Conservation (phyloP, 164 flowering plant genomes). For the Saururus chinensis region DNA sequence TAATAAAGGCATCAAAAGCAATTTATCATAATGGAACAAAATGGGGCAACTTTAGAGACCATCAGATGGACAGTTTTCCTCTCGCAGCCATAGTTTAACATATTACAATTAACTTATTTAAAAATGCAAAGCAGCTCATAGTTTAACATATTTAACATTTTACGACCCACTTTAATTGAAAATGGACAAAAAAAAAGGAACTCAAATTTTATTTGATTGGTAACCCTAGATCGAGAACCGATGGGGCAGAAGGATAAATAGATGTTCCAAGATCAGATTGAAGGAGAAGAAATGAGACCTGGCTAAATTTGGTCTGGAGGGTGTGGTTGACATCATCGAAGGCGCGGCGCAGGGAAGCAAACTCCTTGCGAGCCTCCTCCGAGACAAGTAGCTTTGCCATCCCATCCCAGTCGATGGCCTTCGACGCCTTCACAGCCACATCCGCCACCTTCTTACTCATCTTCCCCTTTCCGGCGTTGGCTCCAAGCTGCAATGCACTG, state of each 20-base stretch:
- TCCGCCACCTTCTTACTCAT: slow-evolving; percentile 50
- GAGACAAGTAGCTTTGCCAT: slow-evolving; percentile 80
- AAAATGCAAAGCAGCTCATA: not conserved
- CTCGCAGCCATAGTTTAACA: not conserved
- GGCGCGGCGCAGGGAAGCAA: slow-evolving; percentile 66
- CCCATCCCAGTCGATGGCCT: slow-evolving; percentile 81
- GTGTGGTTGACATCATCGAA: slow-evolving; percentile 78
- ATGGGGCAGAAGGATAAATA: not conserved
- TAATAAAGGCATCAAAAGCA: too few relatives aligned
- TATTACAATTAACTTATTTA: not conserved
- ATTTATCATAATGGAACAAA: too few relatives aligned
- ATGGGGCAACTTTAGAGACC: not conserved
- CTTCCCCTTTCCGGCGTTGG: not conserved
- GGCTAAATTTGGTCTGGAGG: slow-evolving; percentile 85
- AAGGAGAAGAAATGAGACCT: slow-evolving; percentile 17
- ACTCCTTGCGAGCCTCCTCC: slow-evolving; percentile 87
- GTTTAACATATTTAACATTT: too few relatives aligned
- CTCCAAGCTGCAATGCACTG: not conserved
- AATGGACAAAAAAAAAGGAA: not conserved
- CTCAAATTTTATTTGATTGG: not conserved
- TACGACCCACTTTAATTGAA: too few relatives aligned
- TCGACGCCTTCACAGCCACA: slow-evolving; percentile 59
- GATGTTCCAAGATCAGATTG: not conserved
- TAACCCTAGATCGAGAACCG: not conserved
- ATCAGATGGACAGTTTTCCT: not conserved